Evolutionary conservation across 164 flowering plant genomes (phyloP), one percentile per base, ranked within the genome.

Genomic region (Vitis rotundifolia): DNA sequence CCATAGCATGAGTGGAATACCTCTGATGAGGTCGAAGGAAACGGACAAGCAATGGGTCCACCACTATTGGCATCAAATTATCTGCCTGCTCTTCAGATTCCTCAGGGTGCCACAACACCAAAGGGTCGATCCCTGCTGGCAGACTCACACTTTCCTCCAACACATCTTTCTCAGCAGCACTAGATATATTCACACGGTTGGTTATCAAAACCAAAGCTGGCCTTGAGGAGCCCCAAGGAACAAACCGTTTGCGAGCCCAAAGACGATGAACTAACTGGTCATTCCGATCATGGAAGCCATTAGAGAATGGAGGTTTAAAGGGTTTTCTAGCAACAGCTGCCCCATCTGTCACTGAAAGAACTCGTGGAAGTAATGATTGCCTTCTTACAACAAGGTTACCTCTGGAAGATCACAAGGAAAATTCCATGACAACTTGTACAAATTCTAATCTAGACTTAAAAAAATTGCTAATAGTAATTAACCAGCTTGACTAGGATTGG

Each of bases 11-110:
- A 19, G 18, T 67, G 44, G 44, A 37, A 11, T 83, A 93, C 99
- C 98, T 91, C 77, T 96, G 99, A 86, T 96, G 99, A 49, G 99
- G 97, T n/a, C 98, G 85, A 60, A 96, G 95, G 75, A 89, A 96
- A 52, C 86, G 88, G 71, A 88, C 92, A 65, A 96, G 97, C 85
- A 92, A 75, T 2, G 92, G 83, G 70, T 93, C 97, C 52, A 96
- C 99, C 8, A 63, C 75, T 60, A 96, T 89, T 10, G 83, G 61
- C 9, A 61, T 59, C 62, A 71, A 71, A 61, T 61, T 70, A 68
- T 47, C 68, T 54, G 63, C 73, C 31, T 44, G 79, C 51, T 70
- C 80, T 50, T 85, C 87, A 47, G 74, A 63, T 57, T 89, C 97
- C 47, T 89, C 97, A 61, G 91, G 84, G 63, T 83, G 91, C 99